Percentiles rank a stretch among this genome's conserved stretches.
These are phyloP conservation scores for Senecio squalidus DNA, from an alignment of 140 eudicot species.

Conservation along the genomic window DNA sequence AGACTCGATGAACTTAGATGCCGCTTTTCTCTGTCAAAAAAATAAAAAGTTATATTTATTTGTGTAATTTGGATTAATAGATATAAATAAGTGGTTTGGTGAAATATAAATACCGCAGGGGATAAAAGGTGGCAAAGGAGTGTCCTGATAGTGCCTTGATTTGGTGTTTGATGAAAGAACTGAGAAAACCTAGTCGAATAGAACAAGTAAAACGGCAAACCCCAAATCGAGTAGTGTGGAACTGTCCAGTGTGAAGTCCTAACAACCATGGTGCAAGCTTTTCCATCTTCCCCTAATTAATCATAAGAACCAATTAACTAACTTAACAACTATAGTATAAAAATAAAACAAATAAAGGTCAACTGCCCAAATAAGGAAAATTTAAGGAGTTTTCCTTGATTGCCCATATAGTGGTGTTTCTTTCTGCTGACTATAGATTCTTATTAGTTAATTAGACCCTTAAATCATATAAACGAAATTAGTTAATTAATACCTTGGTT, in stretches of 20 bases:
- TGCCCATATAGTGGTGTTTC: neutral
- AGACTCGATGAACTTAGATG: constrained; percentile 73
- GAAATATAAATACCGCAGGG: constrained; percentile 50
- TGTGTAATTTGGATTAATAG: neutral
- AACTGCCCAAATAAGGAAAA: neutral
- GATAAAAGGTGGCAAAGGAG: constrained; percentile 57
- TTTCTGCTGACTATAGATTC: neutral
- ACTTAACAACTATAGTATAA: neutral
- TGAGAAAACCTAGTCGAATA: constrained; percentile 89
- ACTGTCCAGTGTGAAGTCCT: constrained; percentile 95
- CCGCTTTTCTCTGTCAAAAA: constrained; percentile 50
- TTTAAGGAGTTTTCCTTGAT: neutral
- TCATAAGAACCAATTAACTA: neutral
- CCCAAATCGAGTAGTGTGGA: constrained; percentile 95
- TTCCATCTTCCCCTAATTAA: constrained; percentile 52
- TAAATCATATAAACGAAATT: neutral
- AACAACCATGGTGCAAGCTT: constrained; percentile 80
- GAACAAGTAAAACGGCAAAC: constrained; percentile 91
- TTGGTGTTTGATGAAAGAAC: constrained; percentile 78
- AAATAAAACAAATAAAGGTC: neutral
- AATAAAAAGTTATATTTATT: neutral
- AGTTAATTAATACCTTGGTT: constrained; percentile 55
- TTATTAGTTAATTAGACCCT: neutral
- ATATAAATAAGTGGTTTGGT: neutral
- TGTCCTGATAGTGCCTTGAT: constrained; percentile 64